Base-by-base conservation (phyloP, 2,329 filamentous ascomycete genomes). In the Fusarium temperatum region DNA sequence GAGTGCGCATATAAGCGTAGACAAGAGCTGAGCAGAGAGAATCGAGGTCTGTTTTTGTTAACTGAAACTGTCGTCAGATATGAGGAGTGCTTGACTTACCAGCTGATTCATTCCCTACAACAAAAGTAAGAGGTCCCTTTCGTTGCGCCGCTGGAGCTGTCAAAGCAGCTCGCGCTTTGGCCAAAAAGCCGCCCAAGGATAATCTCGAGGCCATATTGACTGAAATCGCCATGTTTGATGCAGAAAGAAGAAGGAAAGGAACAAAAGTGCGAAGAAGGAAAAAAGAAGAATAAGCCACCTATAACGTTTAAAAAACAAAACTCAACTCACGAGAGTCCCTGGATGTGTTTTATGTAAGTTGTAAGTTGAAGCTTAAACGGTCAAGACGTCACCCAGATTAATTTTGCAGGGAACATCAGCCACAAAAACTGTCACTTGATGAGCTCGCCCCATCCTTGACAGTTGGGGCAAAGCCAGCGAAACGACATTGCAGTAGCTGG, bases 21-120 rank as follows among this genome's bases (percentile, higher is more conserved):
- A 95, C 82, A 24, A 96, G 83, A 32, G 93, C 89, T 35, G 90
- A 92, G 81, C 92, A 93, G 75, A 96, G 88, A 4, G 93, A 95
- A 83, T 96, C 94, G 62, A 96, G 90, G 76, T 96, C 94, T 93
- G 5, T 11, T 18, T 11, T 4, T 39, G 24, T 69, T 39, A 66
- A 41, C 1, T 48, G 24, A 17, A 8, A 13, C 7, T 14, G 10
- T n/a, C 15, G 11, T 38, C 4, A 11, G 14, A 18, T 14, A 17
- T 5, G 11, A 22, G 4, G 2, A 22, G 20, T 10, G 36, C n/a
- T 14, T 45, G 47, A 75, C 81, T 72, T 78, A 89, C 90, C 90
- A 63, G 90, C 91, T 28, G 91, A 91, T 80, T 93, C 91, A 73
- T 93, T 93, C 47, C 91, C 91, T 14, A 92, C 85, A 8, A 93